Percentiles rank a stretch among this genome's conserved stretches.
phyloP scores from a whole-genome alignment of 805 yeast species.

The Saccharomycopsis microspora region DNA sequence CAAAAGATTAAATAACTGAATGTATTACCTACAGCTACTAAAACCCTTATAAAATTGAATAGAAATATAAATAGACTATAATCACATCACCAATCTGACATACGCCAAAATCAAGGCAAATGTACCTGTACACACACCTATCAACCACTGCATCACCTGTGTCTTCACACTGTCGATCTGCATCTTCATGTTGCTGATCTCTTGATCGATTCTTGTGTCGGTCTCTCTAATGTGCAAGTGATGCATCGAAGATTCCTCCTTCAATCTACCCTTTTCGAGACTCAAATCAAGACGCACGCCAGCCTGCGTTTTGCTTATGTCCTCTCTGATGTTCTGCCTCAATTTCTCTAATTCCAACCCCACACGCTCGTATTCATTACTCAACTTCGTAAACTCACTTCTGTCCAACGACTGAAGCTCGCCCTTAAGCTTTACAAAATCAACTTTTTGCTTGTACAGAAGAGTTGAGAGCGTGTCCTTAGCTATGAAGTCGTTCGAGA shows the following conservation, averaged over 20 bases:
- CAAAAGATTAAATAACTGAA: no score
- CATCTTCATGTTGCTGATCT: constrained; percentile 86
- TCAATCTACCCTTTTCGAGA: constrained; percentile 87
- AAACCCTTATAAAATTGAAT: no score
- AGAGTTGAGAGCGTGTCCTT: constrained; percentile 74
- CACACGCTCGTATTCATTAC: constrained; percentile 79
- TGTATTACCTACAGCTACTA: no score
- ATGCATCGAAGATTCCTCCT: constrained; percentile 89
- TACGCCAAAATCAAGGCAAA: constrained; percentile 90
- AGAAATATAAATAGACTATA: no score
- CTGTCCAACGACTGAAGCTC: constrained; percentile 83
- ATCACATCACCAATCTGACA: constrained; percentile 61
- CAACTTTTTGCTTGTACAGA: constrained; percentile 93
- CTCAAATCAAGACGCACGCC: constrained; percentile 85
- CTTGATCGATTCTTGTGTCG: constrained; percentile 91
- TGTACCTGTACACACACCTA: constrained; percentile 97
- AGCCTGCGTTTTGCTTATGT: constrained; percentile 81
- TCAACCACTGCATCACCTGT: constrained; percentile 96
- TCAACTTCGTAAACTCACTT: constrained; percentile 70
- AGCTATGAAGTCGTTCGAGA: constrained; percentile 70
- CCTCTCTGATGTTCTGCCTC: constrained; percentile 78
- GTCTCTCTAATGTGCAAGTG: constrained; percentile 92
- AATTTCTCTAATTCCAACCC: constrained; percentile 78
- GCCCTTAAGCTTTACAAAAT: constrained; percentile 87
- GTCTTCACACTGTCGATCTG: constrained; percentile 93